Base-by-base conservation (phyloP, 441 rosid species). In the Macaranga tanarius region DNA sequence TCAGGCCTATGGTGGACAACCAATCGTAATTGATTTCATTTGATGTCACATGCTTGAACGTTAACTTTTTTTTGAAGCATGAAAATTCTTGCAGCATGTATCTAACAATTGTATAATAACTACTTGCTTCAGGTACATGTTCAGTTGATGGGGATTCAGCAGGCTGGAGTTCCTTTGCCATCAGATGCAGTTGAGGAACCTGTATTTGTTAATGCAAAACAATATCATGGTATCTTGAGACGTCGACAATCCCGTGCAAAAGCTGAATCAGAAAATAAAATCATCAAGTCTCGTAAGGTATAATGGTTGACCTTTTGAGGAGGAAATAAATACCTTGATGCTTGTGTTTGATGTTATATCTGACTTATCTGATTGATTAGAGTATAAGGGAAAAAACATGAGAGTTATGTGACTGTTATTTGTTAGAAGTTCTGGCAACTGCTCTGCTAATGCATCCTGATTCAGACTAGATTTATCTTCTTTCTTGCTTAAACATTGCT, bases 61-160 rank as follows among this genome's bases (percentile, higher is more conserved):
- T 57, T 57, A 48, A 48, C 52, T 44, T 70, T 23, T n/a, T 12
- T 60, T 34, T 20, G 20, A 22, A 47, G 42, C 13, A 54, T 57
- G 67, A 10, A 42, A 70, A 45, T 23, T 44, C 26, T 25, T 25
- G 3, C 10, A 38, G 42, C n/a, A 31, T 38, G 10, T 61, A 65
- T 20, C 2, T 73, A 34, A 15, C 40, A 65, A 62, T 50, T 63
- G 19, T 22, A 44, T 12, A 26, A 69, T 48, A 52, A 54, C 48
- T 62, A 67, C 52, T 67, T 73, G 51, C 73, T 76, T 64, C 80
- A 90, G 95, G 96, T 90, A 71, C 97, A 92, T 69, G 80, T 92
- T 81, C 97, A 94, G 85, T 82, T 94, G 50, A 92, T 94, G 97
- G 97, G 94, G 80, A 89, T 92, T 78, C 99, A 94, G 82, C 99